Conservation (phyloP, 495 filamentous ascomycete genomes). For the Aspergillus avenaceus region DNA sequence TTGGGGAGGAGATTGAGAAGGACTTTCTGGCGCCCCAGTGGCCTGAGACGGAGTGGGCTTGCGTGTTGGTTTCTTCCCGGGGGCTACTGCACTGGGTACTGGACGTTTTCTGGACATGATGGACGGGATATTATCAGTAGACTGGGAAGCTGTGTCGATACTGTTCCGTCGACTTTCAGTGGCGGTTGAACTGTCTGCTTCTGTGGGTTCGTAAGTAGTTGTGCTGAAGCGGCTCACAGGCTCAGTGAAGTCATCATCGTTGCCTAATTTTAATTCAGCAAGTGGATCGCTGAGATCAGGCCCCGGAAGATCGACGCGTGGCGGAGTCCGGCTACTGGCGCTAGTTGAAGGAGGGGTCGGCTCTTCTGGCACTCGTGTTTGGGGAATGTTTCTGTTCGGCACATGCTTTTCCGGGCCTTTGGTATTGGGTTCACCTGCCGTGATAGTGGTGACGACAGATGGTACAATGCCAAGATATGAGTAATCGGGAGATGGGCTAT, state of each 20-base stretch:
- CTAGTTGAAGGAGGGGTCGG: constrained; percentile 6
- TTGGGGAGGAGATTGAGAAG: constrained; percentile 52
- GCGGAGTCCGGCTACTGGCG: constrained; percentile 14
- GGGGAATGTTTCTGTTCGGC: constrained; percentile 2
- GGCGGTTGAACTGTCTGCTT: constrained; percentile 28
- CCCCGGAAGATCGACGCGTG: constrained; percentile 20
- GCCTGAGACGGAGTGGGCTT: constrained; percentile 54
- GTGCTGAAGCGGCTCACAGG: constrained; percentile 69
- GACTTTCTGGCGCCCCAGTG: constrained; percentile 31
- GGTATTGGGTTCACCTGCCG: constrained; percentile 21
- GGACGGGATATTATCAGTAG: constrained; percentile 31
- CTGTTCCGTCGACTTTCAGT: constrained; percentile 37
- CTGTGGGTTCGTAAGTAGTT: constrained; percentile 63
- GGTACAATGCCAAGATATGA: constrained; percentile 17
- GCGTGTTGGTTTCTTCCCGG: constrained; percentile 39
- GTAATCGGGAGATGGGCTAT: constrained; percentile 5
- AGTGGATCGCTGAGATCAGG: constrained; percentile 19
- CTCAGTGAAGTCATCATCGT: constrained; percentile 24
- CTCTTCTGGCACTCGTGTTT: constrained; percentile 7
- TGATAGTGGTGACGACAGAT: constrained; percentile 38
- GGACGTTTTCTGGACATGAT: constrained; percentile 49
- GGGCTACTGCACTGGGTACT: constrained; percentile 36
- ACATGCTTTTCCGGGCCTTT: constrained; percentile 13
- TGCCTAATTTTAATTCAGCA: constrained; percentile 24
- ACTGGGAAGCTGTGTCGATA: constrained; percentile 29